phyloP scores from a whole-genome alignment of 2,329 filamentous ascomycete genomes.

The Amesomyces nigricolor region DNA sequence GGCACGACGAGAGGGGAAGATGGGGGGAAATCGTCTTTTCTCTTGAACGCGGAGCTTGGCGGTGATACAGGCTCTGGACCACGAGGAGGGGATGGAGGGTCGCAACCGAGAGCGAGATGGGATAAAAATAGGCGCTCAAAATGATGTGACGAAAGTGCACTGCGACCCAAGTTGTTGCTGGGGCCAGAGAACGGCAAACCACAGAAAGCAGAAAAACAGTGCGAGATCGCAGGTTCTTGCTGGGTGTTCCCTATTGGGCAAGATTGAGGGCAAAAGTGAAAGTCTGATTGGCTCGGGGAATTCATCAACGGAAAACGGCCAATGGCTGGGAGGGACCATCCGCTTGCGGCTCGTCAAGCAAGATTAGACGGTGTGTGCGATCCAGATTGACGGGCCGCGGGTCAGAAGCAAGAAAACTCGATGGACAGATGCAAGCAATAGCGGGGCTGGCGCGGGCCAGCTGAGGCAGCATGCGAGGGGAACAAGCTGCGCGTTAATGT shows the following conservation, averaged over 20 bases:
- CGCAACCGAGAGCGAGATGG: not conserved
- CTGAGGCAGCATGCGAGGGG: not conserved
- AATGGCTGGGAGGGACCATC: constrained; percentile 9
- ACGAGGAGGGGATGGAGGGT: too few species aligned
- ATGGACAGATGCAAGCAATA: constrained; percentile 19
- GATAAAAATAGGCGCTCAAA: constrained; percentile 4
- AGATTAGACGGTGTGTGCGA: not conserved
- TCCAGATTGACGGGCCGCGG: not conserved
- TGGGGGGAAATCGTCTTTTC: not conserved
- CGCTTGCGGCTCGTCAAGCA: constrained; percentile 6
- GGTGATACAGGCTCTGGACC: not conserved
- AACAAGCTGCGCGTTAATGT: not conserved
- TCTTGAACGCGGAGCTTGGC: not conserved
- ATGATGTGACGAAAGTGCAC: not conserved
- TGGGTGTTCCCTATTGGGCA: not conserved
- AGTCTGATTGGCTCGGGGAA: constrained; percentile 3
- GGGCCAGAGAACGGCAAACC: not conserved
- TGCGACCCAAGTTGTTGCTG: not conserved
- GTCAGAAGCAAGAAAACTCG: constrained; percentile 5
- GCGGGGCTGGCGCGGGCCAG: constrained; percentile 15
- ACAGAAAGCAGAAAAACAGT: not conserved
- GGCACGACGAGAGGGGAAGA: not conserved
- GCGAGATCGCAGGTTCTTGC: not conserved
- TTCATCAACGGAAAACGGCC: not conserved
- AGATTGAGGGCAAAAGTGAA: not conserved